phyloP scores from a whole-genome alignment of 345 rosid species.

The Odontarrhena argentea region DNA sequence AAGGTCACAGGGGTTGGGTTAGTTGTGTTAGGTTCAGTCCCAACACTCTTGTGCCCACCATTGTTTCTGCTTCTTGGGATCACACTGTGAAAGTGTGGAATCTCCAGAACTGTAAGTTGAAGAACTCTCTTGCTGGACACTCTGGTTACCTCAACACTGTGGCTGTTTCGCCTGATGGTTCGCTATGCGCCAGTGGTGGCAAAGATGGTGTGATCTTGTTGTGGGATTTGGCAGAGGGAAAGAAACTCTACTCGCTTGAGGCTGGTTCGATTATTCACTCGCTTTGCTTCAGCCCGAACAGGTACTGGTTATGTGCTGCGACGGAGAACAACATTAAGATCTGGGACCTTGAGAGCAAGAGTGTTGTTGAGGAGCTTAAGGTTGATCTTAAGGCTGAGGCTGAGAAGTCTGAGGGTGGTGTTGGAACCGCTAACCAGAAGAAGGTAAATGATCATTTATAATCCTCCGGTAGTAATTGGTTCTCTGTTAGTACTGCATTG shows the following conservation, averaged over 20 bases:
- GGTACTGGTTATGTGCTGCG: conserved; percentile 91
- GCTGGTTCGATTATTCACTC: conserved; percentile 72
- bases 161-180: conserved; percentile 80
- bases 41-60: conserved; percentile 69
- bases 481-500: not conserved
- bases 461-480: not conserved
- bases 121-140: conserved; percentile 61
- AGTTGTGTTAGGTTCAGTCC: conserved; percentile 96
- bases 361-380: conserved; percentile 84
- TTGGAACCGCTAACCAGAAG: conserved; percentile 51
- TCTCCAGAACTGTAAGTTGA: conserved; percentile 76
- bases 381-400: conserved; percentile 90
- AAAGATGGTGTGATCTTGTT: conserved; percentile 70
- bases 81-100: conserved; percentile 82
- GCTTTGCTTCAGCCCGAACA: conserved; percentile 84
- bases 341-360: conserved; percentile 94
- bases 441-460: conserved; percentile 50
- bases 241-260: conserved; percentile 72
- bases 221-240: conserved; percentile 84
- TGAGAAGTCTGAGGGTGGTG: conserved; percentile 61
- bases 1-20: conserved; percentile 88
- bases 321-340: conserved; percentile 83
- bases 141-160: conserved; percentile 74
- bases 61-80: conserved; percentile 90
- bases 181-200: conserved; percentile 79